A percentile compares a stretch with the other conserved stretches of the same genome.
phyloP scores from a whole-genome alignment of 805 yeast genomes.

The Brettanomyces naardenensis region DNA sequence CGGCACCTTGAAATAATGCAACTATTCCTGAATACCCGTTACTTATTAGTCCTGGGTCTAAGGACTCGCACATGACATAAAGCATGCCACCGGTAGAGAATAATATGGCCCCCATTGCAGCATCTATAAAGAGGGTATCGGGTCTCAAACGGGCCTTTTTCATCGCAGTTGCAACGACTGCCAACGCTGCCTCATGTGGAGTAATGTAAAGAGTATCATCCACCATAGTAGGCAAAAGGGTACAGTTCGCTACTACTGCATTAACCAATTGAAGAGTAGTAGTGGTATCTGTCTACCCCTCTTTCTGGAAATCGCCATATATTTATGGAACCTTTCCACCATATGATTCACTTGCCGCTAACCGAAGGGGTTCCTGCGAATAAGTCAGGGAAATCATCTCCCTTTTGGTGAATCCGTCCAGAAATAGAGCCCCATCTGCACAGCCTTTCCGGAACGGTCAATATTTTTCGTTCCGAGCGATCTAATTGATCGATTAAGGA shows the following conservation, averaged over 20 bases:
- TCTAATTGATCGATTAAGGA: too few species aligned
- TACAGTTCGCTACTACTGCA: background rate
- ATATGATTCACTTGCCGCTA: too few species aligned
- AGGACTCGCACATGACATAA: conserved; percentile 45
- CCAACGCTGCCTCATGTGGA: conserved; percentile 76
- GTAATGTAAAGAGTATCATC: conserved; percentile 54
- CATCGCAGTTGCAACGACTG: conserved; percentile 81
- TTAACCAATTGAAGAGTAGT: background rate
- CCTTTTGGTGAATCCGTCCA: too few species aligned
- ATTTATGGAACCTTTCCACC: too few species aligned
- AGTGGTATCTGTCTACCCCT: too few species aligned
- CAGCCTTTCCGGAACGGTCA: too few species aligned
- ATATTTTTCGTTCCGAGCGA: too few species aligned
- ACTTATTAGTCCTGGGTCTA: conserved; percentile 34
- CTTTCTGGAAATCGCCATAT: too few species aligned
- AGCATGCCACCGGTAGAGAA: conserved; percentile 73
- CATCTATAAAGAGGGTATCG: conserved; percentile 53
- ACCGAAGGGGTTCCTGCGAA: too few species aligned
- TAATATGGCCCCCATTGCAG: conserved; percentile 61
- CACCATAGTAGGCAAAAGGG: conserved; percentile 21
- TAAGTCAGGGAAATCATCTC: too few species aligned
- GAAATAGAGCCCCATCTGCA: too few species aligned
- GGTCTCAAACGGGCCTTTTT: conserved; percentile 64
- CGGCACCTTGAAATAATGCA: conserved; percentile 48
- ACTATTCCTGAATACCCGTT: conserved; percentile 43